Conservation (phyloP, 1,284 basidiomycete genomes). For the Moniliophthora roreri region DNA sequence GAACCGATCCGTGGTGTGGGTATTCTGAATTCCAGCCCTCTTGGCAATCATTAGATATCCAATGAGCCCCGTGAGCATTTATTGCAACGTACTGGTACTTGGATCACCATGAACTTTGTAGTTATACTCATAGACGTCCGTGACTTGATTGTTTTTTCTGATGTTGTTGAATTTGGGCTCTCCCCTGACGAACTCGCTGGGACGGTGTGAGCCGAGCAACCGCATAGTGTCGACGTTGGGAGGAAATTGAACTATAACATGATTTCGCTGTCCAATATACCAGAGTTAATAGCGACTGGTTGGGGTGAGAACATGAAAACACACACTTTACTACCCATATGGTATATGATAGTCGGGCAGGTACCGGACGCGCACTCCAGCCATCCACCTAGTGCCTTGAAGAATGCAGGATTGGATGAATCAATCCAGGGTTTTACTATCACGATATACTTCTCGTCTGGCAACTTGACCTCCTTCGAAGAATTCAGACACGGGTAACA, state of each 20-base stretch:
- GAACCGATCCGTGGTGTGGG: too few relatives aligned
- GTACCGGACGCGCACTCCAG: constrained; percentile 4
- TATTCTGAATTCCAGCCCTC: too few relatives aligned
- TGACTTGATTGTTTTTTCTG: neutral
- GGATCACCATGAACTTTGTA: constrained; percentile 5
- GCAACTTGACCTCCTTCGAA: neutral
- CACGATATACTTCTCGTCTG: neutral
- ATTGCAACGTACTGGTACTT: neutral
- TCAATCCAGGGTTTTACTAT: neutral
- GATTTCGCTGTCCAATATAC: neutral
- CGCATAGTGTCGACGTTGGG: neutral
- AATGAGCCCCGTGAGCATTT: neutral
- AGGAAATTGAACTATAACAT: constrained; percentile 8
- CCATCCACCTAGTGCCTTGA: constrained; percentile 6
- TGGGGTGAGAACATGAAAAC: neutral
- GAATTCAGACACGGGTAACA: neutral
- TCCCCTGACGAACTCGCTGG: constrained; percentile 4
- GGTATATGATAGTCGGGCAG: neutral
- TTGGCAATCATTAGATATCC: too few relatives aligned
- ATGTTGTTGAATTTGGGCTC: neutral
- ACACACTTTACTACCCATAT: constrained; percentile 2
- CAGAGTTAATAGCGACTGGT: too few relatives aligned
- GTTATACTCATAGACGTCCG: constrained; percentile 10
- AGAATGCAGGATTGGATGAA: neutral
- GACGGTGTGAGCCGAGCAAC: constrained; percentile 9